Base-by-base conservation (phyloP, 73 alveolate genomes). In the Paramecium primaurelia region DNA sequence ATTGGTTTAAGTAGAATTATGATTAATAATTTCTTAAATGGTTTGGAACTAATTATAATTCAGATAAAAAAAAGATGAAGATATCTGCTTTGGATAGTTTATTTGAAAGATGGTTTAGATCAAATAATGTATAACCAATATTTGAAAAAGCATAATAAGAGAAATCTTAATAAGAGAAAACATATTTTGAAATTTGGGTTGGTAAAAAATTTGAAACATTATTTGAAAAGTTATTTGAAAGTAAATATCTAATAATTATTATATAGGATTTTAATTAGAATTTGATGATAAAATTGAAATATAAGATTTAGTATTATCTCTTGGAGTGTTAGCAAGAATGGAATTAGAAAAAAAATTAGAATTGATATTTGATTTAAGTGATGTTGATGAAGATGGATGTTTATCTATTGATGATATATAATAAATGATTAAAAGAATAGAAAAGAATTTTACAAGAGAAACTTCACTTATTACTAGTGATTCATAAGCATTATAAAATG, bases 371-470 rank as follows among this genome's bases (percentile, higher is more conserved):
- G 49, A 77, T 28, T 44, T 89, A 71, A 89, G 89, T 71, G 94
- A 89, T 89, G 94, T 89, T 40, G 94, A 89, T 71, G 94, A 89
- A 89, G 94, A 89, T 89, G 94, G 88, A 14, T 89, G 94, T 69
- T 49, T 89, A n/a, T 89, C 94, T 16, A 89, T 83, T 16, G 90
- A 89, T 47, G 94, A 89, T 89, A 89, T 89, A 9, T 36, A 49
- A 38, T 40, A 89, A 30, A 89, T 89, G 94, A 89, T 89, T 10
- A 71, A 89, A 64, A 89, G 94, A 89, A 89, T 89, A 8, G 94
- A 89, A 42, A 89, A 85, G 84, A 89, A 89, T 89, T 89, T 89
- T 71, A 89, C 91, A 16, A 73, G 60, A 3, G 94, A 89, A 40
- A 71, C 71, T 0, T 68, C 94, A 2, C 44, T 71, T 9, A 89